phyloP scores from a whole-genome alignment of 78 protist species.

The Dictyostelium intermedium region DNA sequence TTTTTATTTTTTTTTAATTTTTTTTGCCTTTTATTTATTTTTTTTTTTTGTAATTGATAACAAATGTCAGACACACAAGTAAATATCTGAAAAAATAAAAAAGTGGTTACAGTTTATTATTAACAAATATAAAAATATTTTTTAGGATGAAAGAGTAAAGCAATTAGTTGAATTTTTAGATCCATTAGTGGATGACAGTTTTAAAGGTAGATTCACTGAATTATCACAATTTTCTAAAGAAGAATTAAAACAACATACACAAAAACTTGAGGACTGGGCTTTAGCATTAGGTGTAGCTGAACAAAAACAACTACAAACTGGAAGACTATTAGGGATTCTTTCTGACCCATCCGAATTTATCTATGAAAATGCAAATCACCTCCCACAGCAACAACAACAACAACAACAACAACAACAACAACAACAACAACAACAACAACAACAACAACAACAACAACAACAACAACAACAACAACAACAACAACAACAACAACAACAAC shows the following conservation, averaged over 20 bases:
- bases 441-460: background rate
- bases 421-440: background rate
- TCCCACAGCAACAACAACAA: background rate
- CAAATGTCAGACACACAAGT: background rate
- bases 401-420: background rate
- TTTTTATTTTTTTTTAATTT: background rate
- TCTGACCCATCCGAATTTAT: background rate
- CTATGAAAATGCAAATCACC: background rate
- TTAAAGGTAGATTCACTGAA: conserved; percentile 29
- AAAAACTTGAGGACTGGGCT: conserved; percentile 61
- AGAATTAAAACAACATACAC: conserved; percentile 9
- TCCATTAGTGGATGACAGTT: conserved; percentile 21
- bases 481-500: background rate
- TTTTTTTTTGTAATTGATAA: background rate
- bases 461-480: background rate
- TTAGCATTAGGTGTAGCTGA: conserved; percentile 30
- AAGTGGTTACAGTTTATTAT: background rate
- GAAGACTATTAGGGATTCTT: conserved; percentile 5
- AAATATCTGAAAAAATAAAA: background rate
- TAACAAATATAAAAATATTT: background rate
- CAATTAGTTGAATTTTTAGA: conserved; percentile 68
- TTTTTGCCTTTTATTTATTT: background rate
- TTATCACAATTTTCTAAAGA: conserved; percentile 17
- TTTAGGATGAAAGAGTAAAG: conserved; percentile 30
- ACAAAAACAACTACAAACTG: conserved; percentile 20